Evolutionary conservation across 2,329 filamentous ascomycete genomes (phyloP), one percentile per base, ranked within the genome.

Genomic region (Fusarium haematococcum): DNA sequence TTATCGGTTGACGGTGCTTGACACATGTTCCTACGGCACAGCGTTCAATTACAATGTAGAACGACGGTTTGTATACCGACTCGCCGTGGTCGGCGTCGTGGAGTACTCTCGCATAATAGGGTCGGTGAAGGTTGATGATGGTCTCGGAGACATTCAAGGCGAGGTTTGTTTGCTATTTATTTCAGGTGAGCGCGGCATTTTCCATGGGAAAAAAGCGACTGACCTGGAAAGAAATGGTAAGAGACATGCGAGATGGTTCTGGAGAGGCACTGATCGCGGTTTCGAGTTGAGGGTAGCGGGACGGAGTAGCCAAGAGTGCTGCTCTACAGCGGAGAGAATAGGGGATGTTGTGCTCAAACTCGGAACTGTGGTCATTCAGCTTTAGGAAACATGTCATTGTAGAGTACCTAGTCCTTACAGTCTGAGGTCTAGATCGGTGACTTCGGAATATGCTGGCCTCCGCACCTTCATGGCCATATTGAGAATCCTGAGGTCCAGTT

Each of bases 381-480:
- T 45, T 30, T 5, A 18, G 23, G 20, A 27, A 7, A 20, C 7
- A 11, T 9, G 16, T 23, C 13, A 41, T 63, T 11, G 4, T 20
- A 41, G 6, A 33, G 3, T 1, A 39, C 7, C 20, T n/a, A 33
- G 16, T 43, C 45, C 45, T 23, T 45, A 64, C 62, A 64, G 48
- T 23, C 48, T 64, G 18, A 56, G 35, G 27, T 32, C 48, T 2
- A 64, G 50, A 25, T 57, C 62, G 11, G 48, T 57, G 14, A 64
- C 62, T 13, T 56, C 62, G 13, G 62, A 56, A 50, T 64, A 64
- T 23, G 62, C 25, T 25, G 62, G 62, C 37, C n/a, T 56, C 37
- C 35, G 35, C 33, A 57, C 48, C 35, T 64, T 64, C 62, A 64
- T 64, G 5, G 62, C 62, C 45, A 64, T 57, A 14, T 64, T 64